phyloP scores from a whole-genome alignment of 148 eudicot species.

The Amaranthus cruentus region DNA sequence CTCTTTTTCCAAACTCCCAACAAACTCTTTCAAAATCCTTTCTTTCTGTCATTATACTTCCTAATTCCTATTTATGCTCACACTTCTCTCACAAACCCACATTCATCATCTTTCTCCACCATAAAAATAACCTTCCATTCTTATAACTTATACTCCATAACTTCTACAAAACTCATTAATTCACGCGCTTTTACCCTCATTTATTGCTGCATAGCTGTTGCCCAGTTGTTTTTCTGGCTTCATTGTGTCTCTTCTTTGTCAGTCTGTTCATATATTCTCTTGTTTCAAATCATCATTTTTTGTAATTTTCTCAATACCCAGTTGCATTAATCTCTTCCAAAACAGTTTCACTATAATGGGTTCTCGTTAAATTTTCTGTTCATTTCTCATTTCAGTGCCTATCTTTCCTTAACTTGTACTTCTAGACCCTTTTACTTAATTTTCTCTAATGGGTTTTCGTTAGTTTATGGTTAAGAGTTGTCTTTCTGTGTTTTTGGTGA shows the following conservation, averaged over 20 bases:
- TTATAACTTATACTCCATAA: not conserved
- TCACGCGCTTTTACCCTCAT: constrained; percentile 8
- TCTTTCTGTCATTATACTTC: not conserved
- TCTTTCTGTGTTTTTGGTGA: constrained; percentile 5
- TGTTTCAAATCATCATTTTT: constrained; percentile 1
- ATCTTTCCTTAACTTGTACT: constrained; percentile 27
- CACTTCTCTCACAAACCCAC: not conserved
- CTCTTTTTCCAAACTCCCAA: constrained; percentile 1
- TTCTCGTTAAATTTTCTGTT: constrained; percentile 37
- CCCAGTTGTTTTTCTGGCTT: constrained; percentile 25
- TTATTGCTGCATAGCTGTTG: constrained; percentile 29
- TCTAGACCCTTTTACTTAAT: not conserved
- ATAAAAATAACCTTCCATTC: not conserved
- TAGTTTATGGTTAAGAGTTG: constrained; percentile 14
- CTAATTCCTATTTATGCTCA: not conserved
- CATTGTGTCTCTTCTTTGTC: constrained; percentile 13
- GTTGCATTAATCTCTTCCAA: constrained; percentile 28
- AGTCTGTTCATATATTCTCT: not conserved
- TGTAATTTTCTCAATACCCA: constrained; percentile 22
- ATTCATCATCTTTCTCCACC: not conserved
- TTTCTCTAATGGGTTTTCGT: constrained; percentile 39
- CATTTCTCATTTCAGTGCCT: constrained; percentile 15
- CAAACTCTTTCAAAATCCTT: not conserved
- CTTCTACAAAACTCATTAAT: not conserved
- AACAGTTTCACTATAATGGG: constrained; percentile 35